A percentile compares a stretch with the other conserved stretches of the same genome.
These are phyloP conservation scores for Panus rudis DNA, from an alignment of 768 basidiomycete species.

Conservation along the genomic window DNA sequence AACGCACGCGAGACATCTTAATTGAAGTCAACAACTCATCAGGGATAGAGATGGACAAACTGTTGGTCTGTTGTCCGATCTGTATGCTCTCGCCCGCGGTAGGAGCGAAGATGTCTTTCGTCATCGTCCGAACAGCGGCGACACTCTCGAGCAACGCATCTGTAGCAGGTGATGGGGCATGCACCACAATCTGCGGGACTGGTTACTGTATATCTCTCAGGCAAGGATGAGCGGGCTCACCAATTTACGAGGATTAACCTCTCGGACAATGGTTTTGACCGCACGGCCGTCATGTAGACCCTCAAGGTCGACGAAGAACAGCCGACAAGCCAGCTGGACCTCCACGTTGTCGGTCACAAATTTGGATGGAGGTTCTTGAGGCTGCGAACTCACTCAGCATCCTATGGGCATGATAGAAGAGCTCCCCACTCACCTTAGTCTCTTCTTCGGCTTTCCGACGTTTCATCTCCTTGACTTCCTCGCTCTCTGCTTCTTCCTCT, in stretches of 20 bases:
- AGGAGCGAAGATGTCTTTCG: slow-evolving; percentile 86
- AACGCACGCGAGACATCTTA: slow-evolving; percentile 79
- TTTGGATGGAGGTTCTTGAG: slow-evolving; percentile 86
- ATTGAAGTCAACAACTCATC: slow-evolving; percentile 77
- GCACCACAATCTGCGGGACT: slow-evolving; percentile 71
- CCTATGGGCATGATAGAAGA: not conserved
- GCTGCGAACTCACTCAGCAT: slow-evolving; percentile 32
- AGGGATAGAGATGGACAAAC: slow-evolving; percentile 89
- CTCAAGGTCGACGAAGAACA: slow-evolving; percentile 94
- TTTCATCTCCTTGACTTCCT: slow-evolving; percentile 69
- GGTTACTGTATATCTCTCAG: not conserved
- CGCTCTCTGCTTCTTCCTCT: slow-evolving; percentile 83
- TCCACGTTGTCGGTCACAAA: slow-evolving; percentile 71
- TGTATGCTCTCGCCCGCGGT: slow-evolving; percentile 67
- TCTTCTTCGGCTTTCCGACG: slow-evolving; percentile 73
- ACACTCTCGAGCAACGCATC: slow-evolving; percentile 74
- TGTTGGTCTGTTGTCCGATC: slow-evolving; percentile 94
- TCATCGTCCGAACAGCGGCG: slow-evolving; percentile 80
- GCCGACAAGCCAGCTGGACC: slow-evolving; percentile 76
- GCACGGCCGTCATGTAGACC: slow-evolving; percentile 96
- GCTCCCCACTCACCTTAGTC: slow-evolving; percentile 47
- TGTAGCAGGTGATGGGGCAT: slow-evolving; percentile 63
- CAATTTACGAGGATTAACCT: slow-evolving; percentile 94
- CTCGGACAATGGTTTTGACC: slow-evolving; percentile 92
- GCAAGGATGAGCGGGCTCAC: slow-evolving; percentile 34